These are phyloP conservation scores for Mycena metata DNA, from an alignment of 768 basidiomycete genomes.

Conservation along the genomic window DNA sequence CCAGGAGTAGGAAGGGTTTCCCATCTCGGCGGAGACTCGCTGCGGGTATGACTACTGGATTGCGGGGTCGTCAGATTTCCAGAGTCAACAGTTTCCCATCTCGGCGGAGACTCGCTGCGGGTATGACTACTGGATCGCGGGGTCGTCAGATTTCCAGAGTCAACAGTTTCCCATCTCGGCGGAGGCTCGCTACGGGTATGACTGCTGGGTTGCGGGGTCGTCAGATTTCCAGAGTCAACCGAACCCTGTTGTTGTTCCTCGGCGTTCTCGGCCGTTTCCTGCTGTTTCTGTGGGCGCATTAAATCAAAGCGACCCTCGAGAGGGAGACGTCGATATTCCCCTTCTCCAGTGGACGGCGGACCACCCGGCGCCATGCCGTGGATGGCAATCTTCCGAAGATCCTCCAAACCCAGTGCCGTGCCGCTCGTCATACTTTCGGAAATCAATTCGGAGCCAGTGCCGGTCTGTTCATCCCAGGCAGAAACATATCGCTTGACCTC, in stretches of 20 bases:
- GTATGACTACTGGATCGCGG: slow-evolving; percentile 49
- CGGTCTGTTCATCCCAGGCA: slow-evolving; percentile 74
- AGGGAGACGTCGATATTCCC: slow-evolving; percentile 85
- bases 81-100: no score
- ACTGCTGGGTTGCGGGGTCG: slow-evolving; percentile 47
- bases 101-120: slow-evolving; percentile 49
- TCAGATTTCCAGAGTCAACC: slow-evolving; percentile 39
- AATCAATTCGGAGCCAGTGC: slow-evolving; percentile 36
- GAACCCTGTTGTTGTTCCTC: slow-evolving; percentile 13
- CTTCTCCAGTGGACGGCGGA: slow-evolving; percentile 58
- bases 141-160: slow-evolving; percentile 42
- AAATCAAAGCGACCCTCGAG: slow-evolving; percentile 91
- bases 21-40: slow-evolving; percentile 56
- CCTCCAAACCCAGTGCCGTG: slow-evolving; percentile 68
- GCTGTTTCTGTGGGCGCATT: slow-evolving; percentile 68
- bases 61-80: slow-evolving; percentile 48
- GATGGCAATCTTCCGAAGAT: slow-evolving; percentile 72
- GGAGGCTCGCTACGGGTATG: slow-evolving; percentile 50
- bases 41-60: slow-evolving; percentile 46
- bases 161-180: no score
- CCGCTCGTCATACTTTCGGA: slow-evolving; percentile 42
- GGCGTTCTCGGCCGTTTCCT: slow-evolving; percentile 36
- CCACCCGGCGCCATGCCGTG: slow-evolving; percentile 62
- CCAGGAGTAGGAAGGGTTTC: slow-evolving; percentile 72
- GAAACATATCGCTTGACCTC: slow-evolving; percentile 77